These are phyloP conservation scores for Dothistroma septosporum DNA, from an alignment of 2,329 filamentous ascomycete species.

Conservation along the genomic window DNA sequence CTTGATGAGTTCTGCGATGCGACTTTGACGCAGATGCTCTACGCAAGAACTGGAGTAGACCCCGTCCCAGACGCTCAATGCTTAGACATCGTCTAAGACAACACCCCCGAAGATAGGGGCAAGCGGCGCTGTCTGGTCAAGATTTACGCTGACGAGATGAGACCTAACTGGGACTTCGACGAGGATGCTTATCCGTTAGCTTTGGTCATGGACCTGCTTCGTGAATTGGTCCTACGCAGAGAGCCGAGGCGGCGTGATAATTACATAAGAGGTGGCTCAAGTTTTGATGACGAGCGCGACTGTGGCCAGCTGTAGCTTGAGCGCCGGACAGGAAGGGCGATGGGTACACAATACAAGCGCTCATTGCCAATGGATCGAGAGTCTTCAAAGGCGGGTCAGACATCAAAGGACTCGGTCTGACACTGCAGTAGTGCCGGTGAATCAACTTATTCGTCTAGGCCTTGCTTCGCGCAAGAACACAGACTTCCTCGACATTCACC, in stretches of 20 bases:
- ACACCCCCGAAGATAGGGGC: constrained; percentile 1
- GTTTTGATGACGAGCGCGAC: not conserved
- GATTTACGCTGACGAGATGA: not conserved
- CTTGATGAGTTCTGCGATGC: constrained; percentile 11
- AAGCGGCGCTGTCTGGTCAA: constrained; percentile 8
- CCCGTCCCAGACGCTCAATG: too few species aligned
- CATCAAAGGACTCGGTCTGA: too few species aligned
- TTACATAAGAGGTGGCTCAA: not conserved
- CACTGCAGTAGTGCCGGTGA: too few species aligned
- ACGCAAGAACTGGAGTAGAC: too few species aligned
- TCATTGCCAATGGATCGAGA: too few species aligned
- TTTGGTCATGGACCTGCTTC: not conserved
- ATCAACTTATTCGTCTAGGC: too few species aligned
- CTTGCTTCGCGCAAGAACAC: too few species aligned
- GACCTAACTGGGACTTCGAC: not conserved
- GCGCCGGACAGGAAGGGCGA: too few species aligned
- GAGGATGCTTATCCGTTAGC: not conserved
- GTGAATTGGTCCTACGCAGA: not conserved
- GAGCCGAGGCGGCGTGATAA: not conserved
- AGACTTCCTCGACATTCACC: too few species aligned
- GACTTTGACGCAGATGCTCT: not conserved
- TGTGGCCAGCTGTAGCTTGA: not conserved
- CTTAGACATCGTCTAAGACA: not conserved
- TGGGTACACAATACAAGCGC: too few species aligned
- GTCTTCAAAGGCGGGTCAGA: too few species aligned